phyloP scores from a whole-genome alignment of 495 filamentous ascomycete species.

The Aspergillus cavernicola region DNA sequence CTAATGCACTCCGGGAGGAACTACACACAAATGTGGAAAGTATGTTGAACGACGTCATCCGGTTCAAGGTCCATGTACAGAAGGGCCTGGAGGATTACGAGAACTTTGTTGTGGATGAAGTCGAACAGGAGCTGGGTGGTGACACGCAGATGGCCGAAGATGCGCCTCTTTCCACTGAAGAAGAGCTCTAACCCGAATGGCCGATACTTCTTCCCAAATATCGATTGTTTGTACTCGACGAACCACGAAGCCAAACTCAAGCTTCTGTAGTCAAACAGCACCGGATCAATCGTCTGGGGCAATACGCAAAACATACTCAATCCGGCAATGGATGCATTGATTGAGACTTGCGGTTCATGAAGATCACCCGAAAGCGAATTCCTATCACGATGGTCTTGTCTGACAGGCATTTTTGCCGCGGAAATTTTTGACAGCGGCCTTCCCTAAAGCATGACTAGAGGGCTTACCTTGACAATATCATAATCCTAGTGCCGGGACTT shows the following conservation, averaged over 20 bases:
- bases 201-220: too few relatives aligned
- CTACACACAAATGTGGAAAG: slow-evolving; percentile 93
- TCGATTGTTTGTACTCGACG: too few relatives aligned
- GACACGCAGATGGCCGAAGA: slow-evolving; percentile 31
- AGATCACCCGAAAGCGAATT: not conserved
- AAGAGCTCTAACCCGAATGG: too few relatives aligned
- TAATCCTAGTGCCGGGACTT: not conserved
- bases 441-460: not conserved
- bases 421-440: not conserved
- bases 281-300: not conserved
- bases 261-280: not conserved
- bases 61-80: slow-evolving; percentile 97
- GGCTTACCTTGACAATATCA: not conserved
- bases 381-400: too few relatives aligned
- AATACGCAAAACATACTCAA: too few relatives aligned
- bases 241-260: not conserved
- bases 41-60: slow-evolving; percentile 95
- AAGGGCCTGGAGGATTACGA: slow-evolving; percentile 89
- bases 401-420: not conserved
- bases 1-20: slow-evolving; percentile 83
- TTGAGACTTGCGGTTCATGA: not conserved
- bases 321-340: not conserved
- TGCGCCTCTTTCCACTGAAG: slow-evolving; percentile 14
- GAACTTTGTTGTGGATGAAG: slow-evolving; percentile 84
- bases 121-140: slow-evolving; percentile 72